These are phyloP conservation scores for Barnettozyma botsteinii DNA, from an alignment of 805 yeast species.

Conservation along the genomic window DNA sequence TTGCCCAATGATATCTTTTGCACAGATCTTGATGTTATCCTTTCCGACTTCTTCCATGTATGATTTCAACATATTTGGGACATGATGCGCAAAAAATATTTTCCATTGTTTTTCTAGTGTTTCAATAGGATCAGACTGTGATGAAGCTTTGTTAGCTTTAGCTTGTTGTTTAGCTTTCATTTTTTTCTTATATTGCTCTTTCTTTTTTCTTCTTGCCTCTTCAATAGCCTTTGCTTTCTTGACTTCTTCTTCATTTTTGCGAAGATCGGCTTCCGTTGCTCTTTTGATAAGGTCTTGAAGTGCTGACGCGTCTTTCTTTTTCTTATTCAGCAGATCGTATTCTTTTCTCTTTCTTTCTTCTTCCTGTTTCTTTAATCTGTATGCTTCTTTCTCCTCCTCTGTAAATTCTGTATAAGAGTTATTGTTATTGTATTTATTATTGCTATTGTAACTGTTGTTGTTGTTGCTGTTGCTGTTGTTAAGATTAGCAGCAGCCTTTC, in stretches of 20 bases:
- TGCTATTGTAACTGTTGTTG: neutral
- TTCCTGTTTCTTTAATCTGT: slow-evolving; percentile 28
- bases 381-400: slow-evolving; percentile 23
- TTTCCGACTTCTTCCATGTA: slow-evolving; percentile 63
- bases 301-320: slow-evolving; percentile 17
- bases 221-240: slow-evolving; percentile 17
- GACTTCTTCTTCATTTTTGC: slow-evolving; percentile 20
- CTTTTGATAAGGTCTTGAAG: slow-evolving; percentile 35
- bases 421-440: neutral
- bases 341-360: slow-evolving; percentile 24
- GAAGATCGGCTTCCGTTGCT: slow-evolving; percentile 29
- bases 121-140: slow-evolving; percentile 12
- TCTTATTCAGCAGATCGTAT: slow-evolving; percentile 20
- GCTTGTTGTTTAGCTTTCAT: slow-evolving; percentile 9
- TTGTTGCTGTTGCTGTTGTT: slow-evolving; percentile 13
- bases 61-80: slow-evolving; percentile 73
- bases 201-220: slow-evolving; percentile 22
- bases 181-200: slow-evolving; percentile 31
- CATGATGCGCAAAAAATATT: slow-evolving; percentile 55
- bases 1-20: slow-evolving; percentile 67
- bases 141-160: slow-evolving; percentile 9
- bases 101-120: slow-evolving; percentile 32
- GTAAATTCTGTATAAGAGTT: slow-evolving; percentile 2
- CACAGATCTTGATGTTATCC: slow-evolving; percentile 69
- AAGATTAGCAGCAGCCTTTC: slow-evolving; percentile 14